Percentiles rank a stretch among this genome's conserved stretches.
Conservation (phyloP, 305 asterid genomes). For the Solanum hybrid region DNA sequence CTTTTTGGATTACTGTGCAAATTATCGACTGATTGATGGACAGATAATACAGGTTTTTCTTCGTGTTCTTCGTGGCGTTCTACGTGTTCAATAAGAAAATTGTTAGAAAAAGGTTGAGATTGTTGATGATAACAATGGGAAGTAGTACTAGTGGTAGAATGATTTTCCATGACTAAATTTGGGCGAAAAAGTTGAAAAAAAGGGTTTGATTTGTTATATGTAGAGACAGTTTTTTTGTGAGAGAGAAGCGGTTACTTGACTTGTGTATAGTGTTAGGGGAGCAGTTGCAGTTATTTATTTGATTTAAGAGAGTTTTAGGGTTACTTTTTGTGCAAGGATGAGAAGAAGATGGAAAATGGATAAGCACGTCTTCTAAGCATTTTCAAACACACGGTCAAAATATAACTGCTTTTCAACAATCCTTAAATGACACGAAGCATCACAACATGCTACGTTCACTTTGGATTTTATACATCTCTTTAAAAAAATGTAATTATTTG, state of each 20-base stretch:
- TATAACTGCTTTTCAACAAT: neutral
- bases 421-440: neutral
- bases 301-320: neutral
- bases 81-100: neutral
- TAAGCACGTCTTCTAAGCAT: neutral
- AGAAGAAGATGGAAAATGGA: neutral
- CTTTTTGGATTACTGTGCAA: neutral
- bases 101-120: neutral
- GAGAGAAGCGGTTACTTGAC: neutral
- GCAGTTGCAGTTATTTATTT: neutral
- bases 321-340: neutral
- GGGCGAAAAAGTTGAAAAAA: neutral
- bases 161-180: neutral
- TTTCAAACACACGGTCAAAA: neutral
- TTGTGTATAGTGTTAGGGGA: neutral
- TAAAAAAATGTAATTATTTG: too few relatives aligned
- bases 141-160: neutral
- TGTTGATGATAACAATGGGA: neutral
- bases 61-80: neutral
- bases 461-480: too few relatives aligned
- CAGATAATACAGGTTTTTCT: neutral
- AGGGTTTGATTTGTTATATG: neutral
- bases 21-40: neutral
- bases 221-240: neutral
- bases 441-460: too few relatives aligned